Evolutionary conservation across 495 filamentous ascomycete species (phyloP), one percentile per base, ranked within the genome.

Genomic region (Chaetomium fimeti): DNA sequence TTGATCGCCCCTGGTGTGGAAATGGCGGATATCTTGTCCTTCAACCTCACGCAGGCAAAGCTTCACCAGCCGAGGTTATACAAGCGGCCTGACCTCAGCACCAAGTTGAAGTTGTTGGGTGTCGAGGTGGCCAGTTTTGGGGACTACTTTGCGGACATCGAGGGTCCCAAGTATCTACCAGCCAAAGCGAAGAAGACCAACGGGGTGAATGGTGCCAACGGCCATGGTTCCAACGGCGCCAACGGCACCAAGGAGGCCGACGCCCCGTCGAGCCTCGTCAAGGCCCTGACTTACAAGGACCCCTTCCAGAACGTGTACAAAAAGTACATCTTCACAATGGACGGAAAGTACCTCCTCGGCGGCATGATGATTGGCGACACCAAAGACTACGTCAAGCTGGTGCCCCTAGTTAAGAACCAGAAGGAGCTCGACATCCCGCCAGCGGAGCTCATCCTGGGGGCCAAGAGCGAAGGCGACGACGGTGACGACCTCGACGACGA

Each of bases 361-460:
- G 93, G 93, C 3, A 98, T 98, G 93, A 97, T 98, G 90, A 96
- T 98, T 62, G 93, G 93, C 42, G 93, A 98, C 75, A 96, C 92
- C 0, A 88, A 84, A 64, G 93, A 98, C 75, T 98, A 97, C 72
- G 84, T 97, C 76, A 96, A 96, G 71, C 78, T 98, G 47, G 93
- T 96, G 8, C 90, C 91, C n/a, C 88, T 96, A 82, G 93, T 95
- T 36, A 98, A 94, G 77, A 86, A 82, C 63, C 89, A 93, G 68
- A 96, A 95, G 72, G 78, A 82, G 68, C 80, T 98, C 3, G 90
- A 96, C 28, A 81, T 94, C 4, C 89, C 91, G 0, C 93, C 93
- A 0, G 87, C 89, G 15, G 86, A 96, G 70, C 87, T 98, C n/a
- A 97, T 98, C 68, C 79, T 98, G 22, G 93, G 93, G 9, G 87